phyloP scores from a whole-genome alignment of 2,329 filamentous ascomycete species.

The Hymenoscyphus scutula region DNA sequence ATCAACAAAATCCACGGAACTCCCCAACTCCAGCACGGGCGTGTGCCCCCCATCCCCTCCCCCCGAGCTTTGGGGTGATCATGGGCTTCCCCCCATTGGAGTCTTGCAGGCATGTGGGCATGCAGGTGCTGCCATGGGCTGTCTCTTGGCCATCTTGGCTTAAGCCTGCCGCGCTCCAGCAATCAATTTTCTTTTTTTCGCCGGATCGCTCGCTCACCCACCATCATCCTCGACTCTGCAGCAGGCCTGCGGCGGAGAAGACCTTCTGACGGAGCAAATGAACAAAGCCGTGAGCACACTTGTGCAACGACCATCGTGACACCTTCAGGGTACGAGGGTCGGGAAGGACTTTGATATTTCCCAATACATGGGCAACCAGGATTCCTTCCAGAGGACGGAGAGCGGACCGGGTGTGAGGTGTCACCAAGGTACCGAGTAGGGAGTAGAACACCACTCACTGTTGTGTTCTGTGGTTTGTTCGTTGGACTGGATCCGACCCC shows the following conservation, averaged over 20 bases:
- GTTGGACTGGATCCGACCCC: neutral
- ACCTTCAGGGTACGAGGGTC: constrained; percentile 2
- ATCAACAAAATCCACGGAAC: constrained; percentile 3
- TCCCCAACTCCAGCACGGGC: constrained; percentile 2
- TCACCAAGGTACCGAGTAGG: neutral
- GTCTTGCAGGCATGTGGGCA: constrained; percentile 4
- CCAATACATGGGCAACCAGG: constrained; percentile 2
- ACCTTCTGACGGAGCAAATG: constrained; percentile 5
- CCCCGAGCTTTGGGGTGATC: constrained; percentile 2
- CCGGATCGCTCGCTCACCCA: constrained; percentile 4
- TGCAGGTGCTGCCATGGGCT: neutral
- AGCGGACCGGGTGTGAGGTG: neutral
- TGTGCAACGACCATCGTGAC: constrained; percentile 2
- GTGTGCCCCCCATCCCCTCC: constrained; percentile 1
- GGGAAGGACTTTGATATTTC: neutral
- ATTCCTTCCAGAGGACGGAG: neutral
- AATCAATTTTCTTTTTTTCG: constrained; percentile 2
- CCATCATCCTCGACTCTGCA: neutral
- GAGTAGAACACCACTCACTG: constrained; percentile 4
- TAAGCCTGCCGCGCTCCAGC: constrained; percentile 1
- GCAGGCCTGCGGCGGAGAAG: constrained; percentile 1
- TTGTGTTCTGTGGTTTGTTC: neutral
- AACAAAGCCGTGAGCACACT: constrained; percentile 1
- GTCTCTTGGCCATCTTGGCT: constrained; percentile 1
- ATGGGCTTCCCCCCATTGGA: neutral